These are phyloP conservation scores for Pisolithus thermaeus DNA, from an alignment of 1,284 basidiomycete species.

Conservation along the genomic window DNA sequence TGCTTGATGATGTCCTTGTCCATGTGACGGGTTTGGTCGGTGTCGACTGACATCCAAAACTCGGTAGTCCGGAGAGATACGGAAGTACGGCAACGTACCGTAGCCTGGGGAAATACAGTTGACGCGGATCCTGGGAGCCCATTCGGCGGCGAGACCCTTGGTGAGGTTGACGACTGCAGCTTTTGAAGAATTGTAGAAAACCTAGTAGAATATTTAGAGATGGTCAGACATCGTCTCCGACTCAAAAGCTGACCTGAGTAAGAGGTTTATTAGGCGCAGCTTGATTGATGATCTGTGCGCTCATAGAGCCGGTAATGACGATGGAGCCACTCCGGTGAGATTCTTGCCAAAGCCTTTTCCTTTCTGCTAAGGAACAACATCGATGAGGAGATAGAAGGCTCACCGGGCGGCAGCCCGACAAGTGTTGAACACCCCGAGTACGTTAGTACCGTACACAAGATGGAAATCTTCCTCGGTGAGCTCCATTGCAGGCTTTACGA, in stretches of 20 bases:
- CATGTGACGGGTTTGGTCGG: slow-evolving; percentile 34
- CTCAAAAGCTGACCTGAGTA: slow-evolving; percentile 28
- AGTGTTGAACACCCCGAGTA: slow-evolving; percentile 40
- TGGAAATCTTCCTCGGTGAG: slow-evolving; percentile 39
- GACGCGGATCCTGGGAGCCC: slow-evolving; percentile 52
- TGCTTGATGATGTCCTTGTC: slow-evolving; percentile 27
- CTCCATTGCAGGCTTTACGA: slow-evolving; percentile 44
- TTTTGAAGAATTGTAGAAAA: slow-evolving; percentile 58
- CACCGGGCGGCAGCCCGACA: slow-evolving; percentile 37
- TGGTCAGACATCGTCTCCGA: not conserved
- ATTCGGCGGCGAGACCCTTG: slow-evolving; percentile 57
- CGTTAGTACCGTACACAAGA: slow-evolving; percentile 33
- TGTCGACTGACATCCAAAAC: slow-evolving; percentile 24
- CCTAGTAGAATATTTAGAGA: slow-evolving; percentile 27
- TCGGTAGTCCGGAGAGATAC: slow-evolving; percentile 6
- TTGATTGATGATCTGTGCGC: slow-evolving; percentile 44
- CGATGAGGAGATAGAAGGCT: not conserved
- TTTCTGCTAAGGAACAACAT: fast-evolving
- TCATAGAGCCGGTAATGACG: slow-evolving; percentile 47
- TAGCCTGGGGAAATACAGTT: slow-evolving; percentile 61
- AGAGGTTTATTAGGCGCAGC: slow-evolving; percentile 26
- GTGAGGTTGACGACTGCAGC: slow-evolving; percentile 52
- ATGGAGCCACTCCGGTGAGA: slow-evolving; percentile 24
- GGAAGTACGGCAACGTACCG: slow-evolving; percentile 25
- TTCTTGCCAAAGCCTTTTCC: slow-evolving; percentile 12